Percentiles rank a stretch among this genome's conserved stretches.
phyloP scores from a whole-genome alignment of 1,284 basidiomycete species.

The Gymnopus androsaceus region DNA sequence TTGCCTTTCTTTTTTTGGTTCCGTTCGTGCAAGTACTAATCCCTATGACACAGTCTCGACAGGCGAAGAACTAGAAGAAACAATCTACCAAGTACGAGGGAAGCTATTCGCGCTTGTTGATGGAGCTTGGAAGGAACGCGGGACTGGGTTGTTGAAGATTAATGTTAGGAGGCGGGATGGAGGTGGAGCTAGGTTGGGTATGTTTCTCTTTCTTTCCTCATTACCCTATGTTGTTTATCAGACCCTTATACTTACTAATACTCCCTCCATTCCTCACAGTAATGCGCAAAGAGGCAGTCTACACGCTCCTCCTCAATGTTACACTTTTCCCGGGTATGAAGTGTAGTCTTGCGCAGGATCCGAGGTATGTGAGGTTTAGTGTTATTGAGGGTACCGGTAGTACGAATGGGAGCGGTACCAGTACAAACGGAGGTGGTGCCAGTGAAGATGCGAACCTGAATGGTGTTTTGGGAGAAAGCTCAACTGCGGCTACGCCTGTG shows the following conservation, averaged over 20 bases:
- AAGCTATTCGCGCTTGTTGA: constrained; percentile 79
- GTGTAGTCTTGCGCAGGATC: constrained; percentile 76
- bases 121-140: constrained; percentile 85
- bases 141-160: constrained; percentile 80
- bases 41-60: constrained; percentile 63
- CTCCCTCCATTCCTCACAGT: constrained; percentile 51
- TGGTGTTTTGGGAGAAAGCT: too few species aligned
- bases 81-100: constrained; percentile 80
- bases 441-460: too few species aligned
- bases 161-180: constrained; percentile 76
- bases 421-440: too few species aligned
- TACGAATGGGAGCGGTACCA: too few species aligned
- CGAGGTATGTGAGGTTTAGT: constrained; percentile 78
- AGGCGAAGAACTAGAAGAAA: constrained; percentile 91
- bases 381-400: constrained; percentile 61
- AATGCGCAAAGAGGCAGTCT: constrained; percentile 94
- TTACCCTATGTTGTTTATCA: constrained; percentile 2
- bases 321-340: constrained; percentile 87
- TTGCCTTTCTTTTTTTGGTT: neutral
- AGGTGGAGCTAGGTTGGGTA: constrained; percentile 75
- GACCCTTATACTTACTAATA: neutral
- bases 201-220: constrained; percentile 24
- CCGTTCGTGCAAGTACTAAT: neutral
- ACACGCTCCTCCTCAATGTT: constrained; percentile 83
- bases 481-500: too few species aligned